A percentile compares a stretch with the other conserved stretches of the same genome.
Conservation (phyloP, 2,329 filamentous ascomycete species). For the Hymenoscyphus repandus region DNA sequence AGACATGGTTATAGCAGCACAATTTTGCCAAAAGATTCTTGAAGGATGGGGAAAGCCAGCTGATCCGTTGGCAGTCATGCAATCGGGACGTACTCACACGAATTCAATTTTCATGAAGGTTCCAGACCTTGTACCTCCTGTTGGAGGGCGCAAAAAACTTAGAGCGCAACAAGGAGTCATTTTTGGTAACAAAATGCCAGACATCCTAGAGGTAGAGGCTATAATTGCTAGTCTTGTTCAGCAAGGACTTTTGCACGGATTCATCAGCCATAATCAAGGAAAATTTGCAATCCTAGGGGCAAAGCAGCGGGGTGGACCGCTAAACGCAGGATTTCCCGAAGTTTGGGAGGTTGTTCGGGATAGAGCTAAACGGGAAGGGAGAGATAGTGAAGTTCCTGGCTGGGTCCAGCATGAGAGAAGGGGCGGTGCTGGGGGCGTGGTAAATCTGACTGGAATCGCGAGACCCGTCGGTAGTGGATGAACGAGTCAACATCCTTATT, state of each 20-base stretch:
- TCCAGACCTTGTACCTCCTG: constrained; percentile 36
- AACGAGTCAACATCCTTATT: too few relatives aligned
- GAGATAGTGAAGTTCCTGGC: constrained; percentile 56
- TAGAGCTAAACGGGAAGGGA: constrained; percentile 51
- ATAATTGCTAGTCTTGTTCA: constrained; percentile 71
- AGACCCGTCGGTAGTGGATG: constrained; percentile 40
- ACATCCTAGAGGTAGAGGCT: constrained; percentile 66
- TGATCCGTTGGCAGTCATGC: constrained; percentile 25
- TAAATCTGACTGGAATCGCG: constrained; percentile 49
- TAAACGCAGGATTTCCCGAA: constrained; percentile 69
- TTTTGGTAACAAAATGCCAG: constrained; percentile 57
- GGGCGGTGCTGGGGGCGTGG: constrained; percentile 45
- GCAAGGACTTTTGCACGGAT: constrained; percentile 78
- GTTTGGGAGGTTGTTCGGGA: constrained; percentile 65
- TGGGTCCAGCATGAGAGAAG: constrained; percentile 55
- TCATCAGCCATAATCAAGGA: constrained; percentile 69
- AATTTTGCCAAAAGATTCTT: constrained; percentile 58
- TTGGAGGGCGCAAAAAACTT: constrained; percentile 42
- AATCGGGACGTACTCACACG: constrained; percentile 34
- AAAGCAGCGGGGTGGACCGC: constrained; percentile 56
- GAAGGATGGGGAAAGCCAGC: constrained; percentile 46
- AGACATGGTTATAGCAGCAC: constrained; percentile 59
- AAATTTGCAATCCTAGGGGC: constrained; percentile 81
- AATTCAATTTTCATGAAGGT: constrained; percentile 47
- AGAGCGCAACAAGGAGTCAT: constrained; percentile 54